These are phyloP conservation scores for Russula dissimulans DNA, from an alignment of 768 basidiomycete species.

Conservation along the genomic window DNA sequence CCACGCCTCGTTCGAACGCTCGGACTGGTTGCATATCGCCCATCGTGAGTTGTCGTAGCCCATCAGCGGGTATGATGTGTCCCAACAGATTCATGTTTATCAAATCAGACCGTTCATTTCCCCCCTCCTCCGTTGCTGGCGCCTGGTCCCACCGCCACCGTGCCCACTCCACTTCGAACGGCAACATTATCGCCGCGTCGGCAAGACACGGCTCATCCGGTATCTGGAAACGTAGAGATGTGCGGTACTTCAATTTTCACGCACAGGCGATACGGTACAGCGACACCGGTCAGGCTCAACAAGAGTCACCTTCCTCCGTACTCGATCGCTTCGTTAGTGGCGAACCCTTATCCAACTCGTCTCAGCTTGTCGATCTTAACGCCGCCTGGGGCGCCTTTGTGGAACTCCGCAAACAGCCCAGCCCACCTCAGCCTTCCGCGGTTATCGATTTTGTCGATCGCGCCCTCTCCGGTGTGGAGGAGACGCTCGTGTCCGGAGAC, in stretches of 20 bases:
- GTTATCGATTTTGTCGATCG: slow-evolving; percentile 16
- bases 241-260: background rate
- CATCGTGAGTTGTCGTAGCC: slow-evolving; percentile 10
- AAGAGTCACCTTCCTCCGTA: background rate
- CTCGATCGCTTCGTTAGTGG: slow-evolving; percentile 12
- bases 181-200: background rate
- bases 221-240: slow-evolving; percentile 3
- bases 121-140: background rate
- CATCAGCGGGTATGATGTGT: background rate
- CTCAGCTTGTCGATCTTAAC: slow-evolving; percentile 7
- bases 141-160: background rate
- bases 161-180: background rate
- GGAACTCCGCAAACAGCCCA: slow-evolving; percentile 1
- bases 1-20: slow-evolving; percentile 1
- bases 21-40: slow-evolving; percentile 10
- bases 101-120: background rate
- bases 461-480: slow-evolving; percentile 11
- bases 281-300: slow-evolving; percentile 1
- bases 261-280: background rate
- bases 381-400: slow-evolving; percentile 14
- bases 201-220: background rate
- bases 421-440: background rate
- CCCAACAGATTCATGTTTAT: background rate
- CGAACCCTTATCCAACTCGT: slow-evolving; percentile 11
- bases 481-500: background rate